Percentiles rank a stretch among this genome's conserved stretches.
Evolutionary conservation across 305 asterid genomes (phyloP).

Genomic region (Fraxinus sp.): DNA sequence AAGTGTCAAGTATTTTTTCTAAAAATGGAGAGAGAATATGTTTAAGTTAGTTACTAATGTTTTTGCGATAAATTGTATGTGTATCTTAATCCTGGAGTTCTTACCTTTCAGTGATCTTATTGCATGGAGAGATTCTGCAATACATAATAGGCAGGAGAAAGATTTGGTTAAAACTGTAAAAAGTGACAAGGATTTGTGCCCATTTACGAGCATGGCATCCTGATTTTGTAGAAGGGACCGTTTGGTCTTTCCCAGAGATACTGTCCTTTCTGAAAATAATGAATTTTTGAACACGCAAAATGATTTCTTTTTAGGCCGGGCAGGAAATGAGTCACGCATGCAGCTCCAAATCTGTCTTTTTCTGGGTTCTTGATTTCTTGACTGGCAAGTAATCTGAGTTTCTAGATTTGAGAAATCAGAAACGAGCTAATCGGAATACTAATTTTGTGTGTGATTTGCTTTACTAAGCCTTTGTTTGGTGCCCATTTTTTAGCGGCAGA

Average conservation of each 20-base stretch:
- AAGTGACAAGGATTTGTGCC: not conserved
- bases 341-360: not conserved
- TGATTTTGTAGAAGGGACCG: not conserved
- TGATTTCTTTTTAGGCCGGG: not conserved
- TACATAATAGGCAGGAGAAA: slow-evolving; percentile 15
- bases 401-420: not conserved
- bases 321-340: not conserved
- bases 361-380: not conserved
- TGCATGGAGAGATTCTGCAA: not conserved
- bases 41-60: not conserved
- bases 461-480: not conserved
- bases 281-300: not conserved
- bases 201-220: not conserved
- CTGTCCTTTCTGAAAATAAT: not conserved
- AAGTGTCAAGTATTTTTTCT: too few relatives aligned
- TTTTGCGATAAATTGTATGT: not conserved
- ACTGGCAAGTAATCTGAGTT: not conserved
- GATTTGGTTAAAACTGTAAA: slow-evolving; percentile 23
- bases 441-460: not conserved
- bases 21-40: not conserved
- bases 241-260: not conserved
- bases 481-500: too few relatives aligned
- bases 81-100: not conserved
- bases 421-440: not conserved
- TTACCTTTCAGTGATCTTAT: not conserved